A percentile compares a stretch with the other conserved stretches of the same genome.
Evolutionary conservation across 768 basidiomycete species (phyloP).

Genomic region (Trametes cubensis): DNA sequence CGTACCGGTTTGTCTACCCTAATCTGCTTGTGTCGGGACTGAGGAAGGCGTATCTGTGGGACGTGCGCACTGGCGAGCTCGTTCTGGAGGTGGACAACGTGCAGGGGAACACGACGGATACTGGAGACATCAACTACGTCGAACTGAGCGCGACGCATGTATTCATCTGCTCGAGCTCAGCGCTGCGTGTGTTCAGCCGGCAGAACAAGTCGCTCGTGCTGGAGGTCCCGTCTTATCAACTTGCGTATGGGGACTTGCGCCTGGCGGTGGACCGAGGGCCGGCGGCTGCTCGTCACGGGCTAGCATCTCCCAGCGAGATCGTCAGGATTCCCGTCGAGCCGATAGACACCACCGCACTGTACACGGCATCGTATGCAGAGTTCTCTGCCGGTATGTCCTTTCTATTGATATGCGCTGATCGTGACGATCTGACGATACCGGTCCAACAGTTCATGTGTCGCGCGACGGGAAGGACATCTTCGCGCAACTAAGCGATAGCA

Average conservation of each 20-base stretch:
- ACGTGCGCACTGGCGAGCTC: slow-evolving; percentile 54
- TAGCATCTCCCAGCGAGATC: slow-evolving; percentile 1
- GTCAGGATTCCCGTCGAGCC: slow-evolving; percentile 9
- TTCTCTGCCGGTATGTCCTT: slow-evolving; percentile 13
- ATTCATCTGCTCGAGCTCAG: slow-evolving; percentile 55
- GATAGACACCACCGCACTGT: slow-evolving; percentile 9
- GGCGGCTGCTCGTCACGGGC: background rate
- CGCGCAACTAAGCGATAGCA: slow-evolving; percentile 26
- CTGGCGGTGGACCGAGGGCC: slow-evolving; percentile 7
- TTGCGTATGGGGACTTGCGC: slow-evolving; percentile 10
- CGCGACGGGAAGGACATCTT: slow-evolving; percentile 40
- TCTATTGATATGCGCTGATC: background rate
- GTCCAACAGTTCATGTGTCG: slow-evolving; percentile 40
- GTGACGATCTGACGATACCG: background rate
- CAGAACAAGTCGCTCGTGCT: slow-evolving; percentile 47
- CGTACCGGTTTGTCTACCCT: slow-evolving; percentile 72
- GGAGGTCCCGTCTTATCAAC: slow-evolving; percentile 30
- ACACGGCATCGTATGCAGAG: slow-evolving; percentile 21
- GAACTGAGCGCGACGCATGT: slow-evolving; percentile 62
- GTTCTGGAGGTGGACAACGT: slow-evolving; percentile 51
- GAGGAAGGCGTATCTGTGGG: slow-evolving; percentile 58
- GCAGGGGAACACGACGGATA: slow-evolving; percentile 29
- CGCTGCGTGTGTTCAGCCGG: slow-evolving; percentile 59
- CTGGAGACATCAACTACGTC: slow-evolving; percentile 60
- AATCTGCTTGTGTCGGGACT: slow-evolving; percentile 54